Evolutionary conservation across 345 rosid species (phyloP), one percentile per base, ranked within the genome.

Genomic region (Syzygium aromaticum): DNA sequence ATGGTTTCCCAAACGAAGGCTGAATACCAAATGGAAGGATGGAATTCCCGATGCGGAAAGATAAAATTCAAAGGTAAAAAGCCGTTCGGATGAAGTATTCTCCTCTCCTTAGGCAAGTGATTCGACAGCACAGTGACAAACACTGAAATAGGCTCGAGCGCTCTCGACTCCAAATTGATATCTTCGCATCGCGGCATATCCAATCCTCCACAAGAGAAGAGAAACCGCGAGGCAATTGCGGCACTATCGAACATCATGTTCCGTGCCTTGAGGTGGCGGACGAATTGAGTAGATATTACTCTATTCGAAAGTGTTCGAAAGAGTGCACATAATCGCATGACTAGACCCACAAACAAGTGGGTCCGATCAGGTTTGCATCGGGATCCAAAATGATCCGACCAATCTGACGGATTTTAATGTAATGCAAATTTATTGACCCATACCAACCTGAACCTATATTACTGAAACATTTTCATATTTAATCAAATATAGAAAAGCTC

Each of bases 121-220:
- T 63, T 63, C 11, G 8, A 27, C 5, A 0, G 21, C 28, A 28
- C 4, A 0, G 5, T 8, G 17, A 28, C 22, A 1, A 28, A 7
- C 43, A 17, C 8, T 0, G 6, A 73, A 33, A 7, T 8, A 67
- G 49, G 46, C 80, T 19, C 25, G 3, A 9, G 22, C 11, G 25
- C 80, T 4, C 40, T 67, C 23, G 5, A 23, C n/a, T 56, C 10
- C 12, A 27, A 12, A 22, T 4, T 12, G 27, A 22, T 23, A 1
- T 23, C 27, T 21, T 54, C 10, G 56, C 23, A 15, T 7, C 56
- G 22, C 56, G 56, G 7, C 56, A 9, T 7, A 17, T 54, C 56
- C 21, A 19, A 15, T 14, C 54, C 19, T 6, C 6, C 54, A 5
- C 54, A 5, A 5, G 7, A 5, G 7, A 15, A 6, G 54, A 14